Evolutionary conservation across 2,329 filamentous ascomycete species (phyloP).

Genomic region (Fusarium mexicanum): DNA sequence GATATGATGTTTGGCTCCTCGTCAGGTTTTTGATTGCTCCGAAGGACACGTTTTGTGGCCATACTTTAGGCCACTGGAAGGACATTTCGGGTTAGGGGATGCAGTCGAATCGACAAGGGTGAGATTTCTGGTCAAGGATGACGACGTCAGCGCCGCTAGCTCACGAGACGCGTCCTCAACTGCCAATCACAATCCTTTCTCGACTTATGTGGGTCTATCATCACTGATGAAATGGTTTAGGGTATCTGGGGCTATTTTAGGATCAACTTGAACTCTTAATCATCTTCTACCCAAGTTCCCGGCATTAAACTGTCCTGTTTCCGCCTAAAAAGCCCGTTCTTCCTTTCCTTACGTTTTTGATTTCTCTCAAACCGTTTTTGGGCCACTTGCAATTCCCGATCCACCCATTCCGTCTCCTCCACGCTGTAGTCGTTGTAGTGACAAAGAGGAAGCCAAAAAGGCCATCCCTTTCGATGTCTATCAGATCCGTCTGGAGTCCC

Average conservation of each 20-base stretch:
- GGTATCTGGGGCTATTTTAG: background rate
- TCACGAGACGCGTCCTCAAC: background rate
- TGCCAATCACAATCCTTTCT: background rate
- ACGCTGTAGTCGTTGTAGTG: background rate
- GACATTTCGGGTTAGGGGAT: slow-evolving; percentile 1
- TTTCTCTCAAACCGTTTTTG: background rate
- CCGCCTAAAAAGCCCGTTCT: background rate
- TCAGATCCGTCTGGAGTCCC: background rate
- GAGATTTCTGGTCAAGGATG: background rate
- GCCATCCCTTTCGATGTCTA: background rate
- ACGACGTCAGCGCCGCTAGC: background rate
- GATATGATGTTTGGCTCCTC: background rate
- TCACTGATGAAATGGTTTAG: background rate
- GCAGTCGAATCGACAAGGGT: background rate
- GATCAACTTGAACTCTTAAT: background rate
- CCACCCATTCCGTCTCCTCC: background rate
- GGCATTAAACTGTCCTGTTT: background rate
- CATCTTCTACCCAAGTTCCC: background rate
- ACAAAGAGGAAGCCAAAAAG: background rate
- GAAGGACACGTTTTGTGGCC: background rate
- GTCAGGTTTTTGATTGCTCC: background rate
- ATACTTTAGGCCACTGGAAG: background rate
- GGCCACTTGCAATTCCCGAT: background rate
- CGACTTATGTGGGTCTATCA: background rate
- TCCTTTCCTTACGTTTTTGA: background rate